These are phyloP conservation scores for Vanilla planifolia DNA, from an alignment of 106 monocot species.

Conservation along the genomic window DNA sequence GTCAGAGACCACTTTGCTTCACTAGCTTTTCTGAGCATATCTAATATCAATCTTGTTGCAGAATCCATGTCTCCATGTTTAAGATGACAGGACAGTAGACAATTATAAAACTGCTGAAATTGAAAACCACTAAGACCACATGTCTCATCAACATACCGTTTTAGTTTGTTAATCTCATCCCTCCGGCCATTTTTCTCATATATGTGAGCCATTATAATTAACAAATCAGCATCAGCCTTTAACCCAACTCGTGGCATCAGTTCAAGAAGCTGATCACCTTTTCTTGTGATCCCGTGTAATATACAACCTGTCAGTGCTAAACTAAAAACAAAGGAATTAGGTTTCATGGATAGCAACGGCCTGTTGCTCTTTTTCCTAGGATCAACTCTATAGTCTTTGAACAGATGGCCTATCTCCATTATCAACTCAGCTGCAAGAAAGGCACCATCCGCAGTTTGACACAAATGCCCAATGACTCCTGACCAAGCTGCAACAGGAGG, in stretches of 20 bases:
- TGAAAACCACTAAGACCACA: conserved; percentile 43
- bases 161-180: conserved; percentile 71
- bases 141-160: conserved; percentile 56
- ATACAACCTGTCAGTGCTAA: conserved; percentile 6
- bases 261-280: conserved; percentile 55
- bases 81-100: conserved; percentile 77
- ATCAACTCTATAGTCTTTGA: conserved; percentile 76
- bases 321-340: conserved; percentile 9
- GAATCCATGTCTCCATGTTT: conserved; percentile 69
- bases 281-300: conserved; percentile 4
- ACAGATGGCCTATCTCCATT: conserved; percentile 64
- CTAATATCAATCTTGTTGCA: conserved; percentile 58
- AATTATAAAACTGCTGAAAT: conserved; percentile 73
- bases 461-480: conserved; percentile 61
- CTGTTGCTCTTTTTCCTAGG: conserved; percentile 68
- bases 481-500: conserved; percentile 58
- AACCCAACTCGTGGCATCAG: conserved; percentile 74
- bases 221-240: conserved; percentile 44
- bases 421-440: conserved; percentile 79
- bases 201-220: conserved; percentile 73
- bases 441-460: conserved; percentile 47
- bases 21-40: conserved; percentile 73
- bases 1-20: conserved; percentile 65
- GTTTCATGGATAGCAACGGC: conserved; percentile 22
- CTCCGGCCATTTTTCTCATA: conserved; percentile 78